Evolutionary conservation across 208 protist species (phyloP), one percentile per base, ranked within the genome.

Genomic region (Novymonas esmeraldas): DNA sequence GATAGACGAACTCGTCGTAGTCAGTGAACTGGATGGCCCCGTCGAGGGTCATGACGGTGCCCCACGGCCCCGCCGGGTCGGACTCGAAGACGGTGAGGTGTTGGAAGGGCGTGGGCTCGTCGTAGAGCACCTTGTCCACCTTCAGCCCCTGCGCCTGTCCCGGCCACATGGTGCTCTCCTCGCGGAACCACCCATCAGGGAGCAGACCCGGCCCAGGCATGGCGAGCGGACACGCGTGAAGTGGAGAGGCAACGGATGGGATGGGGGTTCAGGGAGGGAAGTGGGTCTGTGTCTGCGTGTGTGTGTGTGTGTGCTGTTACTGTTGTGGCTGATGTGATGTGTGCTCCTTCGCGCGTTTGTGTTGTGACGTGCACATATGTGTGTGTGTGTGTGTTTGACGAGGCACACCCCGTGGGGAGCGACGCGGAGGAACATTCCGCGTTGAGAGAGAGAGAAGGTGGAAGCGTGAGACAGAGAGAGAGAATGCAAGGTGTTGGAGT

Each of bases 1-100:
- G 98, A 87, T 99, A 99, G 16, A 96, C 83, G 70, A 98, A 98
- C 85, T 99, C 98, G 76, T 99, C 98, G 57, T 92, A 89, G 71
- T 99, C 97, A 29, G 98, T 99, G 55, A 92, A 65, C 74, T 99
- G 98, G 58, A 99, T 98, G 45, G 88, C 95, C 24, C 98, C 98
- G 73, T 99, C 98, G 26, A 99, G 89, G 34, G 93, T 90, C 65
- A 99, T 92, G 52, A 99, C 97, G 55, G 77, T 98, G 38, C 98
- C 98, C 81, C 94, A 99, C 22, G 92, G 87, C 7, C 90, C 92
- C 58, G 76, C 85, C 13, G 82, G 78, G 46, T 94, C 84, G 20
- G 75, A 90, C 66, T 96, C 78, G 58, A 98, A 98, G 9, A 98
- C 77, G 22, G 85, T 84, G 26, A 98, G 51, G 70, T 97, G 87